These are phyloP conservation scores for Cryptomeria japonica DNA, from an alignment of 75 land plant genomes.

Conservation along the genomic window DNA sequence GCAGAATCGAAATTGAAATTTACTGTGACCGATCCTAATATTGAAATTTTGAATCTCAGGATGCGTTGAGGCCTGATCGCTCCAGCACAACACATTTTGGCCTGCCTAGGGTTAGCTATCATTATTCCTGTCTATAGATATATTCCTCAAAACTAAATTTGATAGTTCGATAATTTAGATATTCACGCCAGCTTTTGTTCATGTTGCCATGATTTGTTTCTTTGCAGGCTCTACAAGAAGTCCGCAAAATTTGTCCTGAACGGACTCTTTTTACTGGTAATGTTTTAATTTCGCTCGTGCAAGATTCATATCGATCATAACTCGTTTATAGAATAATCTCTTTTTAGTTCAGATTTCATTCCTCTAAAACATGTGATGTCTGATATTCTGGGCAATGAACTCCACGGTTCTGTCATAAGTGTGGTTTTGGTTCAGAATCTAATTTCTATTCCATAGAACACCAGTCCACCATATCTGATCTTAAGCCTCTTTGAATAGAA, in stretches of 20 bases:
- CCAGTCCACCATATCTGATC: background rate
- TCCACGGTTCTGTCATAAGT: background rate
- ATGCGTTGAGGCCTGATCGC: constrained; percentile 94
- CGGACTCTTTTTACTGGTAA: constrained; percentile 81
- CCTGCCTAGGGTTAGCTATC: constrained; percentile 64
- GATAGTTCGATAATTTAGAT: background rate
- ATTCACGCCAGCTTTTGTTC: background rate
- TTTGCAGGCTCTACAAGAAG: constrained; percentile 88
- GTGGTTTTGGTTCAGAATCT: background rate
- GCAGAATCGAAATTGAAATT: background rate
- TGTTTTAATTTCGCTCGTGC: background rate
- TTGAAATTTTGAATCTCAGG: constrained; percentile 39
- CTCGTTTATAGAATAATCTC: background rate
- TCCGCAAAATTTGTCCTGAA: constrained; percentile 75
- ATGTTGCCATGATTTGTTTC: background rate
- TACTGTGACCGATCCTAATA: background rate
- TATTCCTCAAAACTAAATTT: background rate
- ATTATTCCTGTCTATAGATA: background rate
- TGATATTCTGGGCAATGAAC: background rate
- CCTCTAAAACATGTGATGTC: background rate
- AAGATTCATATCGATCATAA: background rate
- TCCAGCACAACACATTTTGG: constrained; percentile 97
- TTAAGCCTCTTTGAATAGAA: background rate
- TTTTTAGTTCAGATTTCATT: background rate
- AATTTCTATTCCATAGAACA: background rate